A percentile compares a stretch with the other conserved stretches of the same genome.
Conservation (phyloP, 106 monocot species). For the Dioscorea zingiberensis region DNA sequence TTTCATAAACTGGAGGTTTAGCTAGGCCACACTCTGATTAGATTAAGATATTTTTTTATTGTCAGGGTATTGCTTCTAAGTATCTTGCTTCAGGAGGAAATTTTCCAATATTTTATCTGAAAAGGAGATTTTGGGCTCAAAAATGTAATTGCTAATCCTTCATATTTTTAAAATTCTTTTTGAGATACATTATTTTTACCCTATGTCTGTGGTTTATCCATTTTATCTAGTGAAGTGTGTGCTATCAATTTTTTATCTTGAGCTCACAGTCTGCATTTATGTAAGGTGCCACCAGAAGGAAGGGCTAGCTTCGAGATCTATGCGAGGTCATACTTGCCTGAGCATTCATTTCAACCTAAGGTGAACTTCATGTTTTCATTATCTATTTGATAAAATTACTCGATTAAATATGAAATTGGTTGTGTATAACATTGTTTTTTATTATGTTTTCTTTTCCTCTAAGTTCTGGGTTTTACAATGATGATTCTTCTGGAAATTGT, state of each 20-base stretch:
- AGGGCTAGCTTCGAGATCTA: slow-evolving; percentile 72
- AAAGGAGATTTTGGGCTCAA: slow-evolving; percentile 82
- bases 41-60: neutral
- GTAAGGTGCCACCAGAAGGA: slow-evolving; percentile 58
- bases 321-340: slow-evolving; percentile 38
- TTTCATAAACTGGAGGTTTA: neutral
- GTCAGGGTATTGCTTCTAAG: slow-evolving; percentile 60
- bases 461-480: too few species aligned
- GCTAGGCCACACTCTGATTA: too few species aligned
- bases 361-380: slow-evolving; percentile 23
- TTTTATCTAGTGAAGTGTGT: too few species aligned
- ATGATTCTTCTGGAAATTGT: neutral
- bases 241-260: too few species aligned
- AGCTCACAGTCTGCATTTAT: slow-evolving; percentile 1
- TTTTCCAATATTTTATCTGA: slow-evolving; percentile 53
- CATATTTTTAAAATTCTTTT: neutral
- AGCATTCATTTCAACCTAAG: slow-evolving; percentile 33
- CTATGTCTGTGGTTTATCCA: too few species aligned
- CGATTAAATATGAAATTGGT: neutral
- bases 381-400: neutral
- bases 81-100: slow-evolving; percentile 74
- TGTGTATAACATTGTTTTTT: too few species aligned
- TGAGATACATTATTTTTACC: too few species aligned
- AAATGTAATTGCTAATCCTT: slow-evolving; percentile 39
- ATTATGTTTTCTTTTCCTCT: too few species aligned